phyloP scores from a whole-genome alignment of 2,329 filamentous ascomycete genomes.

The Didymella pinodella region DNA sequence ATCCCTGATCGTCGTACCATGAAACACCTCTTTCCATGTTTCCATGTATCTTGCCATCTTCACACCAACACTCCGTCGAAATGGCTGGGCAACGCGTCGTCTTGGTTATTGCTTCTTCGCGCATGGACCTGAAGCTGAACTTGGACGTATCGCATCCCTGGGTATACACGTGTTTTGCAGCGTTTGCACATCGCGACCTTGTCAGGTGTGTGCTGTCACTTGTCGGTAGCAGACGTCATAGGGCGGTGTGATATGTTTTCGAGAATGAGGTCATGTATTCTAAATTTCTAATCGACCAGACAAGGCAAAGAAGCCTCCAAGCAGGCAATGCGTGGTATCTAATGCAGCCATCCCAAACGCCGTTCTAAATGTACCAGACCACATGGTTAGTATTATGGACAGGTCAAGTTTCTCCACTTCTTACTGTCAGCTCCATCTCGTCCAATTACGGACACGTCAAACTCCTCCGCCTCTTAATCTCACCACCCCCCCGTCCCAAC shows the following conservation, averaged over 20 bases:
- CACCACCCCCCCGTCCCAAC: not conserved
- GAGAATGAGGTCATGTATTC: too few relatives aligned
- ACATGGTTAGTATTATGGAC: slow-evolving; percentile 5
- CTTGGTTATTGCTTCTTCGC: not conserved
- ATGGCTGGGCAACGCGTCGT: not conserved
- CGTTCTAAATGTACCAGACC: not conserved
- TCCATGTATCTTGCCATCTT: too few relatives aligned
- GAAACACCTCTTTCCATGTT: not conserved
- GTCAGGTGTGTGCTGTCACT: not conserved
- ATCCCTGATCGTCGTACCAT: slow-evolving; percentile 1
- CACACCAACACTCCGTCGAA: too few relatives aligned
- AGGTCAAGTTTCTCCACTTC: slow-evolving; percentile 18
- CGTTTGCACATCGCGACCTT: not conserved
- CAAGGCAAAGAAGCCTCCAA: not conserved
- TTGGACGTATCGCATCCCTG: not conserved
- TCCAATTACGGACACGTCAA: slow-evolving; percentile 14
- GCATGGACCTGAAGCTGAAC: not conserved
- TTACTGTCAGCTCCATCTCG: not conserved
- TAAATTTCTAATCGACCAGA: too few relatives aligned
- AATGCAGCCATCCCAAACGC: slow-evolving; percentile 16
- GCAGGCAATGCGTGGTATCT: slow-evolving; percentile 21
- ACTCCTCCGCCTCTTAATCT: slow-evolving; percentile 14
- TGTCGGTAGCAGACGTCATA: not conserved
- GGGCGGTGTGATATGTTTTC: not conserved
- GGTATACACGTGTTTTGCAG: not conserved